Evolutionary conservation across 116 monocot genomes (phyloP).

Genomic region (Dioscorea cayenensis): DNA sequence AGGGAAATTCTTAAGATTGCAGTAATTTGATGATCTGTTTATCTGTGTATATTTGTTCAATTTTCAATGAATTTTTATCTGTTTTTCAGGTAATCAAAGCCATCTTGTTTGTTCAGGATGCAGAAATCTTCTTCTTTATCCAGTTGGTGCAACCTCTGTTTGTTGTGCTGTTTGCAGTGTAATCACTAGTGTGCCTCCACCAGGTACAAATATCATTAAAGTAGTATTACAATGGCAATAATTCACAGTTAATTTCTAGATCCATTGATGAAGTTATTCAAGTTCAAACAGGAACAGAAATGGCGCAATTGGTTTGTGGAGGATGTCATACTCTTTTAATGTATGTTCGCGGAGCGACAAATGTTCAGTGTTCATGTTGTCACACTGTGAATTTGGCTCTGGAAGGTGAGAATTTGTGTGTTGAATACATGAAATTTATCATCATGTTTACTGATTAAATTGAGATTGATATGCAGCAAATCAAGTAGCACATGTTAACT

Average conservation of each 20-base stretch:
- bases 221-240: too few species aligned
- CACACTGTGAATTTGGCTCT: slow-evolving; percentile 87
- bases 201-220: slow-evolving; percentile 19
- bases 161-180: slow-evolving; percentile 54
- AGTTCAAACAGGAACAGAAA: slow-evolving; percentile 62
- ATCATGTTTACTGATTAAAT: background rate
- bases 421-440: background rate
- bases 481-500: slow-evolving; percentile 95
- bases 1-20: too few species aligned
- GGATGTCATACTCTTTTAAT: slow-evolving; percentile 93
- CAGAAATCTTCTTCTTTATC: slow-evolving; percentile 46
- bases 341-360: slow-evolving; percentile 94
- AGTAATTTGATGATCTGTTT: too few species aligned
- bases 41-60: too few species aligned
- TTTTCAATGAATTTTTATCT: too few species aligned
- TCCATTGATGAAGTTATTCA: too few species aligned
- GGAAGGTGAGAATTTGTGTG: slow-evolving; percentile 44
- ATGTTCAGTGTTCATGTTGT: slow-evolving; percentile 94
- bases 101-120: slow-evolving; percentile 41
- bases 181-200: slow-evolving; percentile 43
- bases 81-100: slow-evolving; percentile 28
- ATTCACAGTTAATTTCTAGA: too few species aligned
- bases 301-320: slow-evolving; percentile 94
- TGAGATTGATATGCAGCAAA: slow-evolving; percentile 49
- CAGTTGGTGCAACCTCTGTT: slow-evolving; percentile 43